Evolutionary conservation across 768 basidiomycete genomes (phyloP).

Genomic region (Termitomyces sp.): DNA sequence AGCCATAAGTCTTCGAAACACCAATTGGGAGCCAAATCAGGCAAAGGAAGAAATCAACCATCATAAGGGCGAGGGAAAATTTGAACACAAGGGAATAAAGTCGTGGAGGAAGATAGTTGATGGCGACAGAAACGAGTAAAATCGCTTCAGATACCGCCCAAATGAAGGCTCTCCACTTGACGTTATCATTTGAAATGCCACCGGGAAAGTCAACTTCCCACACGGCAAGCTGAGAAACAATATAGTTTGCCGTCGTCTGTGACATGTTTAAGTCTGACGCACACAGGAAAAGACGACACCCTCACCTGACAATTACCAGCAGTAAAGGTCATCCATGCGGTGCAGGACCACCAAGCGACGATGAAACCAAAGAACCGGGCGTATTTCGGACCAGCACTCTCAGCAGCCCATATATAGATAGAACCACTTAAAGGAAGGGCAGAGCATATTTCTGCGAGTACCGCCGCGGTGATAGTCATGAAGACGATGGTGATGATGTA

Average conservation of each 20-base stretch:
- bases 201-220: slow-evolving; percentile 85
- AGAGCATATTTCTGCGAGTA: slow-evolving; percentile 89
- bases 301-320: slow-evolving; percentile 85
- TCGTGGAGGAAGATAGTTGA: slow-evolving; percentile 83
- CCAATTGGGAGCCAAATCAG: slow-evolving; percentile 92
- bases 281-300: slow-evolving; percentile 12
- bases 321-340: slow-evolving; percentile 95
- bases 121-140: slow-evolving; percentile 65
- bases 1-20: slow-evolving; percentile 85
- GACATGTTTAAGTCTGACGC: not conserved
- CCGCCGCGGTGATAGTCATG: slow-evolving; percentile 84
- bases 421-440: slow-evolving; percentile 85
- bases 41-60: slow-evolving; percentile 86
- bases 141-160: slow-evolving; percentile 80
- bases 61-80: slow-evolving; percentile 67
- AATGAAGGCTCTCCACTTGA: slow-evolving; percentile 84
- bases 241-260: slow-evolving; percentile 85
- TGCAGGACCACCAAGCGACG: slow-evolving; percentile 92
- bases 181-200: slow-evolving; percentile 60
- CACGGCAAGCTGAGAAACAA: slow-evolving; percentile 79
- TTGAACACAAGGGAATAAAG: slow-evolving; percentile 76
- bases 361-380: slow-evolving; percentile 85
- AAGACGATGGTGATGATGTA: slow-evolving; percentile 80
- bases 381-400: slow-evolving; percentile 85
- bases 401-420: slow-evolving; percentile 94